A percentile compares a stretch with the other conserved stretches of the same genome.
Conservation (phyloP, 768 basidiomycete genomes). For the Exidia glandulosa region DNA sequence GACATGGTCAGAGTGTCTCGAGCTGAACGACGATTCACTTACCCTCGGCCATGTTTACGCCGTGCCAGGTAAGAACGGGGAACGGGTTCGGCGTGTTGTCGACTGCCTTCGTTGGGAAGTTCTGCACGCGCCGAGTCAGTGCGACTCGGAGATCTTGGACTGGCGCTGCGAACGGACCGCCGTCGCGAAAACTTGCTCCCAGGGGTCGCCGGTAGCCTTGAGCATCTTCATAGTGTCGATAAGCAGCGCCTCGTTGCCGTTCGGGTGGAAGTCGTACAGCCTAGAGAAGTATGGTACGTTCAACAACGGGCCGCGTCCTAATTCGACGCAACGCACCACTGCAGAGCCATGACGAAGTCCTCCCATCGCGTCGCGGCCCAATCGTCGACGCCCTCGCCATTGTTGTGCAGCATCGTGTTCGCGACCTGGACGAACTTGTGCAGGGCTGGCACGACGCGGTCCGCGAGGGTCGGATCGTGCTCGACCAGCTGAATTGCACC, state of each 20-base stretch:
- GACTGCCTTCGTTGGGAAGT: slow-evolving; percentile 34
- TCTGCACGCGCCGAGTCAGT: slow-evolving; percentile 21
- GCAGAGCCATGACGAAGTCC: slow-evolving; percentile 43
- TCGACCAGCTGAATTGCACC: slow-evolving; percentile 50
- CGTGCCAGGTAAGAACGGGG: slow-evolving; percentile 28
- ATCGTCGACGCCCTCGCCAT: slow-evolving; percentile 38
- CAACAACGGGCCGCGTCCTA: not conserved
- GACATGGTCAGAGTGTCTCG: too few species aligned
- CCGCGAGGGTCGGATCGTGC: slow-evolving; percentile 30
- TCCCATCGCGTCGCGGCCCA: slow-evolving; percentile 49
- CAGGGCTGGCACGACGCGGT: slow-evolving; percentile 35
- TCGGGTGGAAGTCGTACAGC: slow-evolving; percentile 44
- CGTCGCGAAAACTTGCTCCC: slow-evolving; percentile 40
- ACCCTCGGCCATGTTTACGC: not conserved
- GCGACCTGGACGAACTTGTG: slow-evolving; percentile 43
- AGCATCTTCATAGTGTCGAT: slow-evolving; percentile 43
- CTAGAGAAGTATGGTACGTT: slow-evolving; percentile 15
- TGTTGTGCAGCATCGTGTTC: slow-evolving; percentile 40
- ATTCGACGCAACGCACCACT: slow-evolving; percentile 31
- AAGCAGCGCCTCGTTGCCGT: slow-evolving; percentile 36
- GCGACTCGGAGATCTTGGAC: not conserved
- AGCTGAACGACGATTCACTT: too few species aligned
- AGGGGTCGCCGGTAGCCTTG: slow-evolving; percentile 41
- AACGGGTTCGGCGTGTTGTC: slow-evolving; percentile 35
- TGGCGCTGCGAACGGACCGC: slow-evolving; percentile 19